Base-by-base conservation (phyloP, 768 basidiomycete genomes). In the Pulveroboletus sp. region DNA sequence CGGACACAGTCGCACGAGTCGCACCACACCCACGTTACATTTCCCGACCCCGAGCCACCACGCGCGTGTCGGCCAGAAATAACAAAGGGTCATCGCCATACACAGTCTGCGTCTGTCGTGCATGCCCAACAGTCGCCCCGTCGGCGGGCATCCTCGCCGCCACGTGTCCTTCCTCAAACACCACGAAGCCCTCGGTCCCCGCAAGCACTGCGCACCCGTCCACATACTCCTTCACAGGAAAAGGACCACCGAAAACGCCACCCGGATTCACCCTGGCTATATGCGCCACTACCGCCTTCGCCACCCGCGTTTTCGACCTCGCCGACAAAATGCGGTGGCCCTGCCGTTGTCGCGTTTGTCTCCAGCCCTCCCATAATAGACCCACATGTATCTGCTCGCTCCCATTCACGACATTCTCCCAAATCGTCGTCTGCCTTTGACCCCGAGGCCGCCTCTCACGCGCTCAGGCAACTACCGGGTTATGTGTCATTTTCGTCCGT, bases 401-500 rank as follows among this genome's bases (percentile, higher is more conserved):
- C 58, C n/a, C 45, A 52, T n/a, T 11, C 47, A 23, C 47, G 46
- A 2, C 55, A 58, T 43, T 52, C 55, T 5, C 50, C 51, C 36
- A 38, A 46, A 9, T 42, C 56, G 1, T 44, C 64, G 5, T 70
- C 76, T n/a, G 55, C 70, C 4, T 87, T 87, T 72, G 81, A 87
- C 58, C 82, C 78, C 11, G 76, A 79, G 34, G 75, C 73, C 19
- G 85, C 85, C 6, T 75, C 75, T n/a, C 77, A 74, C 27, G 75
- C 77, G 47, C 78, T 83, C 52, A 73, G 72, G 21, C 66, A 74
- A 29, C 75, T 81, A 25, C 72, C 79, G 14, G 85, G 85, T 2
- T 86, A 86, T 53, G 81, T 87, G 31, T 79, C 77, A n/a, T 87
- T 87, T 47, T 74, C 81, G 34, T 77, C 74, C 41, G 75, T 87